Conservation (phyloP, 1,284 basidiomycete genomes). For the Ceratobasidium sp. region DNA sequence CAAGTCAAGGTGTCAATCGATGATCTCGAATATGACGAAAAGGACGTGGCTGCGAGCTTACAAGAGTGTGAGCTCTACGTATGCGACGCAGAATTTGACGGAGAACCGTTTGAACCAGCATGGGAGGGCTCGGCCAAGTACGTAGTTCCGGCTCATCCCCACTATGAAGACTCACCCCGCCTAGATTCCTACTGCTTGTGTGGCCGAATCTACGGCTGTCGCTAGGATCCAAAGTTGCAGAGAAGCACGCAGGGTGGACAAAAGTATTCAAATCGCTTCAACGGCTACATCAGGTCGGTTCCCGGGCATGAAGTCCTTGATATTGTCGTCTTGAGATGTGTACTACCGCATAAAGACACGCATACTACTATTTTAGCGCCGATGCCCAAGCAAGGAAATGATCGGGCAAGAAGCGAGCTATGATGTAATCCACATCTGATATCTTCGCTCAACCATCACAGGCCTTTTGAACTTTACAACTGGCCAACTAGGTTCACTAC, state of each 20-base stretch:
- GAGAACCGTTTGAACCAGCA: not conserved
- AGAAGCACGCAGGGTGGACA: not conserved
- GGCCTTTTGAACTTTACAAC: not conserved
- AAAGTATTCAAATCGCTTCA: not conserved
- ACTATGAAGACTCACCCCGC: not conserved
- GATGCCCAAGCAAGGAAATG: too few species aligned
- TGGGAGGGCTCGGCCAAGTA: not conserved
- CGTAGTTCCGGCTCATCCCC: not conserved
- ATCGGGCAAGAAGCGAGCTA: not conserved
- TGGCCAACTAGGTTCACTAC: too few species aligned
- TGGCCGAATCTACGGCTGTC: not conserved
- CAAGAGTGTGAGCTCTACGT: not conserved
- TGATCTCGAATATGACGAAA: not conserved
- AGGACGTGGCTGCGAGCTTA: not conserved
- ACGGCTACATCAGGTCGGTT: too few species aligned
- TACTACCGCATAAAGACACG: too few species aligned
- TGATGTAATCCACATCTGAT: not conserved
- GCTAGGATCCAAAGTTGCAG: not conserved
- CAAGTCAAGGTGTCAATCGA: not conserved
- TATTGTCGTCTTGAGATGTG: not conserved
- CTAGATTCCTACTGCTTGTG: not conserved
- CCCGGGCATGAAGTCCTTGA: too few species aligned
- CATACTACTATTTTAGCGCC: too few species aligned
- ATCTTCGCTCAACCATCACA: not conserved
- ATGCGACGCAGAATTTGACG: not conserved